Evolutionary conservation across 2,329 filamentous ascomycete genomes (phyloP), one percentile per base, ranked within the genome.

Genomic region (Aspergillus tamarii): DNA sequence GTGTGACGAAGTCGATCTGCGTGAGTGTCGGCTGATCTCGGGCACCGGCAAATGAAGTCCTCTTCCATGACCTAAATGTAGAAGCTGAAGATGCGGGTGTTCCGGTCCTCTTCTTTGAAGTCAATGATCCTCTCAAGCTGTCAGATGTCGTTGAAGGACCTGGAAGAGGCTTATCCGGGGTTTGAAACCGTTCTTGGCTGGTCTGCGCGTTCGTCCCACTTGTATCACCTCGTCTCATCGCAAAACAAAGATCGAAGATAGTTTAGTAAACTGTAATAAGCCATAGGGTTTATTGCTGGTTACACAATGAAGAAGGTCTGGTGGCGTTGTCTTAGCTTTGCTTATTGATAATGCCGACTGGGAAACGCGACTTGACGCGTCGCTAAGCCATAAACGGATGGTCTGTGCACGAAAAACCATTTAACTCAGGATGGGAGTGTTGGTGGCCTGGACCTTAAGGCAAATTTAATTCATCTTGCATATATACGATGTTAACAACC

Each of bases 1-100:
- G 72, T 2, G 72, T 73, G 53, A 79, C 76, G 57, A 76, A 80
- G 43, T 77, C 77, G 56, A 81, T 78, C 62, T 81, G 79, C 1
- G 79, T 81, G 19, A 81, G 72, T 0, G 79, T 81, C 2, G 76
- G 73, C 54, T 81, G 79, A 16, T 71, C 74, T 9, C 59, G 66
- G 19, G 69, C 66, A 52, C 63, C 66, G n/a, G 66, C 55, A 6
- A 71, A 26, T 6, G 68, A 65, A 19, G 21, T 64, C 52, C 66
- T 67, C 55, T 70, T 74, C 41, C 58, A 63, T 7, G 64, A 66
- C 52, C 63, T 71, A n/a, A 64, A 60, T 10, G 67, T 63, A 19
- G 67, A 69, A 34, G 58, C 60, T 8, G 70, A 67, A 4, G 69
- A 65, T 11, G 53, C 39, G 21, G 67, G 67, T 9, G 64, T 69